Evolutionary conservation across 352 stramenopile genomes (phyloP), one percentile per base, ranked within the genome.

Genomic region (Pythium diclinum): DNA sequence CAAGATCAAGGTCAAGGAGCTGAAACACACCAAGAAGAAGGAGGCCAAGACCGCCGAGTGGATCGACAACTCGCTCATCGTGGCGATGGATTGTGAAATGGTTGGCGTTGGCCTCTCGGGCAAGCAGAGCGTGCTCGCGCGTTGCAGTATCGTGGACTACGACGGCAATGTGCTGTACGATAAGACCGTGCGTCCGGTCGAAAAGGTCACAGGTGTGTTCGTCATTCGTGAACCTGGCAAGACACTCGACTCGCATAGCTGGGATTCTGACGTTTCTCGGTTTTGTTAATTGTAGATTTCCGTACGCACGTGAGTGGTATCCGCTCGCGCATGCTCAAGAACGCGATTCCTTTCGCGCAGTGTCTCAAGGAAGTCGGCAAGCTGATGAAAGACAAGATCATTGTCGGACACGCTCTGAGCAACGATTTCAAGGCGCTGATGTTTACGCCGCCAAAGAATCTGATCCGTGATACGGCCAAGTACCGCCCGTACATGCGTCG

Each of bases 81-180:
- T 94, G 21, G 87, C 71, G n/a, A 94, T 95, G 83, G 87, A 95
- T 83, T 95, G 87, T 67, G 87, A 95, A 69, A 95, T 95, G 87
- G 87, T 95, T 8, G 87, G 87, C 34, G 87, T 95, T 3, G 87
- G 87, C 0, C 63, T 88, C 16, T 87, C 79, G 3, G 87, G 87
- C 28, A 89, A 87, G 61, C 85, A 79, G 25, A 94, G 85, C 47
- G 87, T 91, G 36, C 65, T 95, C 21, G 87, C 87, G 23, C 81
- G 87, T n/a, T 95, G 87, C 74, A 94, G 85, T 78, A 90, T 95
- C 51, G 84, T 95, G 34, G 82, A 93, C 70, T 95, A 87, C 59
- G 73, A 95, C 13, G 87, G 87, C 57, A 76, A 80, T 19, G 83
- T 95, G 59, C 59, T 95, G 40, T 95, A 94, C 67, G 87, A 95